These are phyloP conservation scores for Piromyces finnis DNA, from an alignment of 192 early-diverging fungal genomes.

Conservation along the genomic window DNA sequence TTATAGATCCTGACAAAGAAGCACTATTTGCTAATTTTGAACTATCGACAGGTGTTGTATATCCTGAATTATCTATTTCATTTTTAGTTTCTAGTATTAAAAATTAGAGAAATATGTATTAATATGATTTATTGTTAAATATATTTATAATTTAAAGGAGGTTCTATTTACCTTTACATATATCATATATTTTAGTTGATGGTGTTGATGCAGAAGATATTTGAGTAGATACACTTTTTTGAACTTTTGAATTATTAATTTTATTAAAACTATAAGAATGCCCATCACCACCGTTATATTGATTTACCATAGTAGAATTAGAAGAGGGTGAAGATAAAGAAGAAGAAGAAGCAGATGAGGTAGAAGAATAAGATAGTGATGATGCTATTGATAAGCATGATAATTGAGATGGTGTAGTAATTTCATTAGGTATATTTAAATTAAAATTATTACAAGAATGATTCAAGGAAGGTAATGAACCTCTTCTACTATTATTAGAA, in stretches of 20 bases:
- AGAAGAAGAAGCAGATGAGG: neutral
- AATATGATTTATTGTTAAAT: too few relatives aligned
- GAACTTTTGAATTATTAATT: neutral
- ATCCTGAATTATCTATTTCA: neutral
- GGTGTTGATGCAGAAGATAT: neutral
- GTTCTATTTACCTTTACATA: neutral
- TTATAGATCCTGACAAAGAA: neutral
- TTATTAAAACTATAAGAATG: neutral
- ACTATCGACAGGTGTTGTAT: neutral
- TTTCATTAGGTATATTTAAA: neutral
- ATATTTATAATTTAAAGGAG: too few relatives aligned
- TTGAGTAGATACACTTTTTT: neutral
- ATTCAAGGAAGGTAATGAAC: neutral
- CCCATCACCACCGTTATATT: neutral
- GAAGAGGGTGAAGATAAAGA: neutral
- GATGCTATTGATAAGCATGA: neutral
- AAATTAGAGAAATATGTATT: too few relatives aligned
- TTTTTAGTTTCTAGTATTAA: neutral
- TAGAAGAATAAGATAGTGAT: neutral
- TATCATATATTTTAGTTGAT: neutral
- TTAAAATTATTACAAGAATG: neutral
- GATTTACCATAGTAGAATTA: neutral
- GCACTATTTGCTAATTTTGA: neutral
- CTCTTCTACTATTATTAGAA: neutral
- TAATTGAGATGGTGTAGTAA: neutral